Base-by-base conservation (phyloP, 208 protist genomes). In the Leishmania lainsoni region DNA sequence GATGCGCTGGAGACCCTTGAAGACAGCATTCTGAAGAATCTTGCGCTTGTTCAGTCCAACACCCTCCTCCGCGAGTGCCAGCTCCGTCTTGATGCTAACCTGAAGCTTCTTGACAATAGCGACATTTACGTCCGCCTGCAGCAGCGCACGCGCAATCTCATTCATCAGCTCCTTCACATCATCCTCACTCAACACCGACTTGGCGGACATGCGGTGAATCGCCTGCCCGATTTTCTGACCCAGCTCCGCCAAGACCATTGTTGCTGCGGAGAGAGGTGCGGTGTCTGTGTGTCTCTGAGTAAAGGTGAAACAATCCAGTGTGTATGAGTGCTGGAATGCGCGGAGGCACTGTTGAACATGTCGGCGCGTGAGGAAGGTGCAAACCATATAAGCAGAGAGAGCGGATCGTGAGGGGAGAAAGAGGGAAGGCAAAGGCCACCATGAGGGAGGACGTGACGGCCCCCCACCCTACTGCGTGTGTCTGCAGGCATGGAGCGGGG, bases 51-150 rank as follows among this genome's bases (percentile, higher is more conserved):
- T 99, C 29, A 99, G 65, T 17, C 99, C 99, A 12, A 91, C 91
- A 2, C 96, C 96, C 51, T 99, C 94, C 48, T 98, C 89, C 54
- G 98, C 91, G 26, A 99, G 87, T 65, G 98, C 95, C 10, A 99
- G 84, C 72, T 95, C 90, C 10, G 91, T 84, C 78, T 98, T 99
- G 56, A 99, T 93, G 78, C 91, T 97, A 26, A 98, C 90, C 69
- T 98, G 94, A 51, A 99, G 88, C 68, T 98, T 89, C 75, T 97
- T 94, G 8, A 99, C 97, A 16, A 98, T 89, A 22, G 85, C 88
- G n/a, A 99, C 87, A 75, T 99, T 99, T 29, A 99, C 99, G 90
- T 99, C 99, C 0, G 99, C 93, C 86, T 98, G 90, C 52, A 99
- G 91, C 14, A 99, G 88, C 17, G 99, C 99, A 54, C 94, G 91